These are phyloP conservation scores for Neonectria punicea DNA, from an alignment of 2,329 filamentous ascomycete species.

Conservation along the genomic window DNA sequence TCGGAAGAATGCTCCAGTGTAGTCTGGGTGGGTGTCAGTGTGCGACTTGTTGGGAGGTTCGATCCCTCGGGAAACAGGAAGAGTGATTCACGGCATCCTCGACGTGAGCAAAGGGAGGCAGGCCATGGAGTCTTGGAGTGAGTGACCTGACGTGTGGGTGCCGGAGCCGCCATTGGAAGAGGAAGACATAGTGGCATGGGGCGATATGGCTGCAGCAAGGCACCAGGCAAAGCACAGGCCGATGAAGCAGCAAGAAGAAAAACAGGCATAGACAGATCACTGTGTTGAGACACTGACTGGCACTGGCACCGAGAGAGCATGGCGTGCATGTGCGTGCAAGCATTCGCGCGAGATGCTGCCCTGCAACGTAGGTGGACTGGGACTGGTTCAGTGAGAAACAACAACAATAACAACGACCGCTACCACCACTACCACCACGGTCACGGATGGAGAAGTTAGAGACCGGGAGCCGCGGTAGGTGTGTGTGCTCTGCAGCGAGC, in stretches of 20 bases:
- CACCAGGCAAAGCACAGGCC: neutral
- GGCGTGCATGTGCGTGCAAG: neutral
- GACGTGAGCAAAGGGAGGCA: slow-evolving; percentile 5
- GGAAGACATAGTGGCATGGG: neutral
- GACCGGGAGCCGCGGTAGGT: neutral
- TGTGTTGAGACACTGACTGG: neutral
- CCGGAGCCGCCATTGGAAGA: neutral
- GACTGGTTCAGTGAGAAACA: neutral
- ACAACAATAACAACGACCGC: slow-evolving; percentile 2
- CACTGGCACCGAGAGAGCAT: neutral
- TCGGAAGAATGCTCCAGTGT: neutral
- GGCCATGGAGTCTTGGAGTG: slow-evolving; percentile 6
- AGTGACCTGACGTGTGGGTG: slow-evolving; percentile 7
- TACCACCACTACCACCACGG: neutral
- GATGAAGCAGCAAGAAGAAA: neutral
- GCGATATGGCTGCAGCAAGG: slow-evolving; percentile 12
- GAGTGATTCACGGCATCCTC: neutral
- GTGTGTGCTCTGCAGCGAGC: slow-evolving; percentile 2
- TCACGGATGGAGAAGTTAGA: neutral
- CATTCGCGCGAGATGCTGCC: neutral
- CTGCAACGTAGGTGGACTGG: neutral
- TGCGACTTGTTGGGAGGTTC: slow-evolving; percentile 17
- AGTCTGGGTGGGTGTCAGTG: neutral
- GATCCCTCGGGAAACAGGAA: neutral
- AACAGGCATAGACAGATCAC: neutral